Conservation (phyloP, 495 filamentous ascomycete species). For the Tuber indicum region DNA sequence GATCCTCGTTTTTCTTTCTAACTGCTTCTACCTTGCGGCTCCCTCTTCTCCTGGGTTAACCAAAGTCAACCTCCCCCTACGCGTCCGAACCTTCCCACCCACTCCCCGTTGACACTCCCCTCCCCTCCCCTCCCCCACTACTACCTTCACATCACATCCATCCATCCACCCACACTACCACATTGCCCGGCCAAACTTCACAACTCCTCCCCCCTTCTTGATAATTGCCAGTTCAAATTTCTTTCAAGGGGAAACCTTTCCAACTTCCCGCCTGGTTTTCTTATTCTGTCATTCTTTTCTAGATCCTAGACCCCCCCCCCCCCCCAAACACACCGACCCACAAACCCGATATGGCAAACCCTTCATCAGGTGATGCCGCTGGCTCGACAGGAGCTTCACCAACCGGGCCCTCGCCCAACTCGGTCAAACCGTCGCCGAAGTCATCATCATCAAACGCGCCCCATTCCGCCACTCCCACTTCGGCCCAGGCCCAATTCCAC, state of each 20-base stretch:
- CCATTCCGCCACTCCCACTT: constrained; percentile 10
- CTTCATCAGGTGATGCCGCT: constrained; percentile 21
- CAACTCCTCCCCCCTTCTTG: constrained; percentile 5
- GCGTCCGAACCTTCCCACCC: background rate
- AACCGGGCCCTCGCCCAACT: constrained; percentile 10
- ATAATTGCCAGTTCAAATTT: background rate
- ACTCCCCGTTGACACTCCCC: no score
- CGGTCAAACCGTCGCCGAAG: constrained; percentile 17
- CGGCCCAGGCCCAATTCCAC: constrained; percentile 36
- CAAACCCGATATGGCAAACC: constrained; percentile 26
- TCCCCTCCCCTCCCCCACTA: background rate
- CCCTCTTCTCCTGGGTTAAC: constrained; percentile 3
- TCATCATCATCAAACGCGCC: constrained; percentile 12
- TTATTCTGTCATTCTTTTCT: constrained; percentile 9
- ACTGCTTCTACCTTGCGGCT: background rate
- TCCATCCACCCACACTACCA: constrained; percentile 8
- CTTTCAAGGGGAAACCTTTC: constrained; percentile 1
- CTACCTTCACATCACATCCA: constrained; percentile 13
- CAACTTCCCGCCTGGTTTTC: background rate
- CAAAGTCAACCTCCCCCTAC: background rate
- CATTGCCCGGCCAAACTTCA: constrained; percentile 7
- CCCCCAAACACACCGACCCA: constrained; percentile 11
- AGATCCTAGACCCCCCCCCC: constrained; percentile 5
- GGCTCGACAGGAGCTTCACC: constrained; percentile 18
- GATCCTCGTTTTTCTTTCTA: background rate